phyloP scores from a whole-genome alignment of 1,284 basidiomycete genomes.

The Pseudomicrostroma phylloplanum region DNA sequence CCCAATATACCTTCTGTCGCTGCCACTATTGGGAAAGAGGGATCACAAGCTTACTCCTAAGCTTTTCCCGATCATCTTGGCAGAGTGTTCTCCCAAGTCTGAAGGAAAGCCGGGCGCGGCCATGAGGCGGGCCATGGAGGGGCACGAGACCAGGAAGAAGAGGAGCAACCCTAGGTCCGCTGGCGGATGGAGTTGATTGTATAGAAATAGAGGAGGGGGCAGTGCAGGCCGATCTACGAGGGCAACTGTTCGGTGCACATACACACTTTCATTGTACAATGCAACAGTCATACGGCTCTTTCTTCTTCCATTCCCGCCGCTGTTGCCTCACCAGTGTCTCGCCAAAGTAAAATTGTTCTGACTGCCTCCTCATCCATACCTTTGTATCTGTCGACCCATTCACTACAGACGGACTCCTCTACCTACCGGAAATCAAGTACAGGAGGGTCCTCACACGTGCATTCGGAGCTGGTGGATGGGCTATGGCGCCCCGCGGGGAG shows the following conservation, averaged over 20 bases:
- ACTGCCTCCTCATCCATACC: background rate
- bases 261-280: too few species aligned
- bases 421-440: slow-evolving; percentile 97
- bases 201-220: background rate
- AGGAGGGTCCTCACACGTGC: slow-evolving; percentile 84
- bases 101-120: slow-evolving; percentile 1
- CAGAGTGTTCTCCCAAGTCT: too few species aligned
- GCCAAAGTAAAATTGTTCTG: too few species aligned
- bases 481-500: slow-evolving; percentile 84
- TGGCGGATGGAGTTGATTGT: background rate
- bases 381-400: background rate
- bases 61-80: too few species aligned
- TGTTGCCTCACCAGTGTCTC: too few species aligned
- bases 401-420: slow-evolving; percentile 75
- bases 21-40: too few species aligned
- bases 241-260: too few species aligned
- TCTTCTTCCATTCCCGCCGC: too few species aligned
- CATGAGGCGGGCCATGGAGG: slow-evolving; percentile 1
- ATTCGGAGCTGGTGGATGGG: slow-evolving; percentile 96
- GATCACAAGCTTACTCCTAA: too few species aligned
- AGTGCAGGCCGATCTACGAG: background rate
- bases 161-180: background rate
- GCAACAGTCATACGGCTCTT: too few species aligned
- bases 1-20: too few species aligned
- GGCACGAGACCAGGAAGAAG: slow-evolving; percentile 1